Conservation (phyloP, 305 asterid genomes). For the Striga hermonthica region DNA sequence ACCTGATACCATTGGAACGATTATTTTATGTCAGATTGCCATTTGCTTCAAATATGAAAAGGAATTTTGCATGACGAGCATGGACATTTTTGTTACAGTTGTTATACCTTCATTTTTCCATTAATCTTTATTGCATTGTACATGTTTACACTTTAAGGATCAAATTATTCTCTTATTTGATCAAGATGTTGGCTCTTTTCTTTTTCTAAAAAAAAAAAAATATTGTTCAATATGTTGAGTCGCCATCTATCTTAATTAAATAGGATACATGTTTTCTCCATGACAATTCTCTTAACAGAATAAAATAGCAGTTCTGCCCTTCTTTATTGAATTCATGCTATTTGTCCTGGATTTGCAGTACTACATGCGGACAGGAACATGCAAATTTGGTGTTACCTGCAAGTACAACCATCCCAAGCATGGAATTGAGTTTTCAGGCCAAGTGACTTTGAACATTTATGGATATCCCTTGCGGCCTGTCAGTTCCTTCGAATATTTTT, state of each 20-base stretch:
- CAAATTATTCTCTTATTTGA: neutral
- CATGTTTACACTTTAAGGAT: neutral
- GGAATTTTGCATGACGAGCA: conserved; percentile 3
- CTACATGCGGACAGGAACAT: conserved; percentile 80
- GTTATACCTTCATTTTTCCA: conserved; percentile 9
- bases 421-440: conserved; percentile 61
- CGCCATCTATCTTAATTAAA: conserved; percentile 9
- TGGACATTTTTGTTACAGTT: conserved; percentile 11
- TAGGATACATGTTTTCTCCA: conserved; percentile 1
- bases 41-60: neutral
- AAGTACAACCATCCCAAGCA: conserved; percentile 95
- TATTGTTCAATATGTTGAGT: conserved; percentile 10
- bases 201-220: neutral
- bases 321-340: conserved; percentile 25
- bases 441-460: conserved; percentile 48
- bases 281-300: neutral
- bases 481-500: conserved; percentile 31
- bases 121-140: neutral
- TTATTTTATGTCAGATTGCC: conserved; percentile 11
- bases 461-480: conserved; percentile 90
- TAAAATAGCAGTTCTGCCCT: neutral
- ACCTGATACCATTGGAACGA: too few relatives aligned
- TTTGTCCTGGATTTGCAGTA: conserved; percentile 52
- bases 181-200: neutral
- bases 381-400: conserved; percentile 92